A percentile compares a stretch with the other conserved stretches of the same genome.
Conservation (phyloP, 139 green algal species). For the Chlamydomonas sphaeroides region DNA sequence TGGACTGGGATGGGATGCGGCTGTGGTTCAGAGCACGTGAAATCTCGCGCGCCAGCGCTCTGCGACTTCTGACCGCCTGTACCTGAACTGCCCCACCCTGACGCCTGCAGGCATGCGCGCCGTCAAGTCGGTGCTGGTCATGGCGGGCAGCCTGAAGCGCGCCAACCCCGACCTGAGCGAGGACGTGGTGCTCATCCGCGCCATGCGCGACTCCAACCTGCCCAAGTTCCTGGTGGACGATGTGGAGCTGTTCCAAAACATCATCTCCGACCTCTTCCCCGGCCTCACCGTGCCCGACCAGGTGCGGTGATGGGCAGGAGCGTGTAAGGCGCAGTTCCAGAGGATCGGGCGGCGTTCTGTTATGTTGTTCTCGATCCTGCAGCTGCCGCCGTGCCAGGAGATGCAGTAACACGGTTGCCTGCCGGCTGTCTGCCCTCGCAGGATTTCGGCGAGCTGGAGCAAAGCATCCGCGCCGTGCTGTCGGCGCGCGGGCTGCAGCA, state of each 20-base stretch:
- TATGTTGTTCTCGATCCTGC: too few relatives aligned
- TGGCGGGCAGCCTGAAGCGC: constrained; percentile 84
- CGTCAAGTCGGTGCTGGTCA: constrained; percentile 88
- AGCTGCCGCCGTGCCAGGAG: too few relatives aligned
- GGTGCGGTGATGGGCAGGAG: constrained; percentile 25
- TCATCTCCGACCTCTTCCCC: constrained; percentile 90
- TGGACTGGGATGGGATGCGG: too few relatives aligned
- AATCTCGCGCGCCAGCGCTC: not conserved
- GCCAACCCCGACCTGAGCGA: constrained; percentile 75
- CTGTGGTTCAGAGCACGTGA: constrained; percentile 61
- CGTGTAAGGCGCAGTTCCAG: not conserved
- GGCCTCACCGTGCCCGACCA: constrained; percentile 71
- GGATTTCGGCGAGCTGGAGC: constrained; percentile 79
- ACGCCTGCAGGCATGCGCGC: constrained; percentile 88
- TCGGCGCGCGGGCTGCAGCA: constrained; percentile 63
- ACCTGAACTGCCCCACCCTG: too few relatives aligned
- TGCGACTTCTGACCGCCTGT: too few relatives aligned
- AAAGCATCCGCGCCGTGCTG: constrained; percentile 65
- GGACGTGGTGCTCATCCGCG: constrained; percentile 80
- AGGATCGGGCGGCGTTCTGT: too few relatives aligned
- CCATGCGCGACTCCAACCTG: constrained; percentile 89
- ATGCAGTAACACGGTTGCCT: too few relatives aligned
- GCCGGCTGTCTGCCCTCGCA: constrained; percentile 33
- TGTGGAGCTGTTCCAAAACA: constrained; percentile 83
- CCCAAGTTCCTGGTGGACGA: constrained; percentile 90